phyloP scores from a whole-genome alignment of 2,329 filamentous ascomycete genomes.

The Xylaria sp. region DNA sequence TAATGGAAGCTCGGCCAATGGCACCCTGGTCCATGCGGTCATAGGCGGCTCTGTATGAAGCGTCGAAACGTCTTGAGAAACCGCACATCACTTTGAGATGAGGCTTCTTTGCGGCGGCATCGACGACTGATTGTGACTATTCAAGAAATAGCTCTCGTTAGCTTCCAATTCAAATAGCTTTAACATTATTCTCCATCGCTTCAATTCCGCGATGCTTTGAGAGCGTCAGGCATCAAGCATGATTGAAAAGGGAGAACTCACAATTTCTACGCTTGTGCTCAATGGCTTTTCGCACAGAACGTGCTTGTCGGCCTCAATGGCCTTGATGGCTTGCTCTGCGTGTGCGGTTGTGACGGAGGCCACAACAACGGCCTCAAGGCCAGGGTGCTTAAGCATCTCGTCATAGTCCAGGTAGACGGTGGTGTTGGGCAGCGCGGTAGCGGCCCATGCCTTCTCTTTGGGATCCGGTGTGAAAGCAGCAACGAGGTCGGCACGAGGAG shows the following conservation, averaged over 20 bases:
- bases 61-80: slow-evolving; percentile 70
- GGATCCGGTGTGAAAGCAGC: slow-evolving; percentile 55
- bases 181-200: not conserved
- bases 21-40: slow-evolving; percentile 56
- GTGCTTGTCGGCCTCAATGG: slow-evolving; percentile 59
- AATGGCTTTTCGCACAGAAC: slow-evolving; percentile 66
- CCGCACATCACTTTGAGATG: slow-evolving; percentile 70
- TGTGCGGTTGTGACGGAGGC: slow-evolving; percentile 57
- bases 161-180: not conserved
- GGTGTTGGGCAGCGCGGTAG: slow-evolving; percentile 51
- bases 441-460: slow-evolving; percentile 52
- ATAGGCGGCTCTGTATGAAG: slow-evolving; percentile 66
- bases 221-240: too few species aligned
- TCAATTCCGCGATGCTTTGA: not conserved
- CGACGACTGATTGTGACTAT: slow-evolving; percentile 65
- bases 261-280: slow-evolving; percentile 63
- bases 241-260: slow-evolving; percentile 45
- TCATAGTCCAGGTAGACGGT: slow-evolving; percentile 52
- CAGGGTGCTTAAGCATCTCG: slow-evolving; percentile 50
- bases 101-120: slow-evolving; percentile 50
- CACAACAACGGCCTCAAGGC: slow-evolving; percentile 51
- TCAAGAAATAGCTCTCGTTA: not conserved
- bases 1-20: slow-evolving; percentile 65
- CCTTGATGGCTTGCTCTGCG: slow-evolving; percentile 61
- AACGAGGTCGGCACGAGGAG: slow-evolving; percentile 54